These are phyloP conservation scores for Phytopythium kandeliae DNA, from an alignment of 352 stramenopile genomes.

Conservation along the genomic window DNA sequence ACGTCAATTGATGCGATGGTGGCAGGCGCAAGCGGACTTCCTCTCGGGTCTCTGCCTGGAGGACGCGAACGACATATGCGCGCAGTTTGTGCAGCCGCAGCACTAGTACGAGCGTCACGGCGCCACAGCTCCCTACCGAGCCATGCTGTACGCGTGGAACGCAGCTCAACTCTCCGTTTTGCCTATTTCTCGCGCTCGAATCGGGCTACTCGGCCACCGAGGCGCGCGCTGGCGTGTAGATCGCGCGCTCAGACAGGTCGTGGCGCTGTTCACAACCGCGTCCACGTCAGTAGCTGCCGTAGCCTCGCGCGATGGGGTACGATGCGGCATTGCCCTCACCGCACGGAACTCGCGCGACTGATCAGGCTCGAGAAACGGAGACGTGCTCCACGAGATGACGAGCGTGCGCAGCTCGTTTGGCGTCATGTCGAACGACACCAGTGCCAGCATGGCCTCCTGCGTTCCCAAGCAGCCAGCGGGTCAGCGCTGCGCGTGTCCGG, in stretches of 20 bases:
- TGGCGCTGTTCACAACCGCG: slow-evolving; percentile 17
- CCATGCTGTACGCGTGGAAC: no score
- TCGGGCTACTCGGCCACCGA: background rate
- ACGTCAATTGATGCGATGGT: no score
- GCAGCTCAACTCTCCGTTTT: no score
- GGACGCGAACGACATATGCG: slow-evolving; percentile 66
- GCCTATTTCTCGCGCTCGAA: slow-evolving; percentile 3
- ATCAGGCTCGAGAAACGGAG: slow-evolving; percentile 59
- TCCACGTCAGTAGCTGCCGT: background rate
- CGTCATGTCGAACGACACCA: slow-evolving; percentile 65
- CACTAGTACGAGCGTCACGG: slow-evolving; percentile 5
- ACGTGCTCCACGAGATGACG: slow-evolving; percentile 77
- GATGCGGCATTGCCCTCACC: slow-evolving; percentile 19
- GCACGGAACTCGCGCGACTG: slow-evolving; percentile 42
- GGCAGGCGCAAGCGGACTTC: slow-evolving; percentile 46
- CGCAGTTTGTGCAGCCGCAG: slow-evolving; percentile 43
- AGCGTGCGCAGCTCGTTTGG: slow-evolving; percentile 71
- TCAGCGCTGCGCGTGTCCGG: no score
- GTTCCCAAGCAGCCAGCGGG: no score
- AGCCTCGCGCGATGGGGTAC: background rate
- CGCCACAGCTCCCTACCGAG: no score
- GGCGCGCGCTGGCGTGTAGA: background rate
- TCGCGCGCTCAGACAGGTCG: slow-evolving; percentile 20
- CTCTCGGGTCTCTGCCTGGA: slow-evolving; percentile 53
- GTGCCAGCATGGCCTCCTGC: slow-evolving; percentile 56